Evolutionary conservation across 129 eudicot genomes (phyloP), one percentile per base, ranked within the genome.

Genomic region (Ambrosia trifida): DNA sequence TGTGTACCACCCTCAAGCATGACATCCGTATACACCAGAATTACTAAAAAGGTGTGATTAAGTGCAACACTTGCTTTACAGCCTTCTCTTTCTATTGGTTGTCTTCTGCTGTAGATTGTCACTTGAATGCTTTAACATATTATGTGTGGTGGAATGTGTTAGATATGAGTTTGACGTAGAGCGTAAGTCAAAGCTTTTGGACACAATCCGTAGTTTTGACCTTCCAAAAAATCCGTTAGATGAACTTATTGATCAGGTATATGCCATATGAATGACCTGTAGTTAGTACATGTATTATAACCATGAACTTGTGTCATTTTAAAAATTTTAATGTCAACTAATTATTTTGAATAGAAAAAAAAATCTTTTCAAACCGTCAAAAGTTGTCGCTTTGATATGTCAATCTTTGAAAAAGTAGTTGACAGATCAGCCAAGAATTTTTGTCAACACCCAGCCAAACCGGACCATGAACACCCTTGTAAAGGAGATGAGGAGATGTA

Each of bases 201-300:
- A 90, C 5, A 88, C 86, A 40, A 73, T 95, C 71, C 90, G 97
- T 64, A 65, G 85, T 31, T 72, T 95, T 82, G 96, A 88, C 80
- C 97, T 95, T 78, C 99, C 99, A 54, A 95, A 95, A 78, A 95
- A 95, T 78, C 99, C 99, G 16, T 82, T 95, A 80, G 99, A 95
- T 81, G 99, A 95, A 77, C 88, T 95, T 73, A 83, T 90, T 71
- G 99, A 95, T 84, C 99, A 88, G 97, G 99, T 95, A 72, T 45
- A 17, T 33, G n/a, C n/a, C n/a, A n/a, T n/a, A n/a, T n/a, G n/a
- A n/a, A n/a, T n/a, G n/a, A 35, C 4, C 5, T 35, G 4, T 35
- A 35, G 40, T 35, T 35, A 35, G 2, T 35, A 4, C 0, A 35
- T 6, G 3, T 35, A 35, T 35, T 35, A 35, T 35, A 35, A 35